Base-by-base conservation (phyloP, 352 stramenopile genomes). In the Globisporangium spinosum region DNA sequence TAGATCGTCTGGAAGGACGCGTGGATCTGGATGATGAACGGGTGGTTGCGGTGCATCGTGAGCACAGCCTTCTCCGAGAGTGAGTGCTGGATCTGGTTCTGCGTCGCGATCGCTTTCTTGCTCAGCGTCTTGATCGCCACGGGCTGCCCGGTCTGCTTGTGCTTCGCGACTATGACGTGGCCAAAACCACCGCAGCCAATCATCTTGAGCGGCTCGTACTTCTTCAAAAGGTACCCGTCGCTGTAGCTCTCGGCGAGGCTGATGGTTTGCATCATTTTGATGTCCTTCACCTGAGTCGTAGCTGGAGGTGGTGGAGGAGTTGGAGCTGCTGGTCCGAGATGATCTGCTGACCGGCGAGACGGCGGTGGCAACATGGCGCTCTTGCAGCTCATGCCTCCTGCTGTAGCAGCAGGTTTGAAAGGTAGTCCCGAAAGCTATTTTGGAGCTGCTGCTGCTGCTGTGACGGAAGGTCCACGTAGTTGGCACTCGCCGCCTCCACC, bases 11-110 rank as follows among this genome's bases (percentile, higher is more conserved):
- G 90, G 66, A 97, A 97, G 22, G 88, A 84, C 22, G 79, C 85
- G 62, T 96, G 87, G 38, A 98, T 82, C 62, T 92, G 89, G 3
- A 98, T 83, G 70, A 98, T 97, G 76, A 97, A 98, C 40, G 91
- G 91, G 67, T 98, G 92, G 68, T 94, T 81, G 25, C 88, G 82
- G 43, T 82, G 89, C 71, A 97, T 95, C 29, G 83, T 88, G 25
- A 98, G 85, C 56, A 98, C 93, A 3, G 82, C 78, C 47, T 91
- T 84, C 74, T 98, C 92, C 27, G 89, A 77, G 15, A 89, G 76
- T 22, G 90, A 94, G 70, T 97, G 88, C 69, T 95, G 77, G 22
- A 96, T 73, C 64, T 98, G 91, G 32, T 97, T 91, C 62, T 92
- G 81, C 61, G 70, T 60, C 13, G 80, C 89, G 45, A 95, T 82